Conservation (phyloP, 768 basidiomycete genomes). For the Tubosaeta brunneosetosa region DNA sequence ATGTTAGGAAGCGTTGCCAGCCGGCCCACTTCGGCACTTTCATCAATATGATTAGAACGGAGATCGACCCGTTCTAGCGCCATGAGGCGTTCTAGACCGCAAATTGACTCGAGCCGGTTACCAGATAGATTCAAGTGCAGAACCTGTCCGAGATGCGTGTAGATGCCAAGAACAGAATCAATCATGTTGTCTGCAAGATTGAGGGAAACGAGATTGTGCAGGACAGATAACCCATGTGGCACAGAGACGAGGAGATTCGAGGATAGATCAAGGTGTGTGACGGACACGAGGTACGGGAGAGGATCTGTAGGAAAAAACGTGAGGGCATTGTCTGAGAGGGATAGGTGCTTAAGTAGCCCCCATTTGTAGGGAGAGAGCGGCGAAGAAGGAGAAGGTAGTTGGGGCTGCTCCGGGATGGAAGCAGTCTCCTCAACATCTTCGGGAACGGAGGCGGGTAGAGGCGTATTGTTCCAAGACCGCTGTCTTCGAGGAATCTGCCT, state of each 20-base stretch:
- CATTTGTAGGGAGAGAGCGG: conserved; percentile 60
- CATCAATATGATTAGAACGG: conserved; percentile 72
- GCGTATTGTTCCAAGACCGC: conserved; percentile 45
- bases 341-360: conserved; percentile 72
- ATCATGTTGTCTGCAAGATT: conserved; percentile 98
- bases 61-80: conserved; percentile 85
- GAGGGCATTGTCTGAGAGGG: conserved; percentile 72
- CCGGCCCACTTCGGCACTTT: conserved; percentile 80
- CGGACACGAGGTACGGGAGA: conserved; percentile 61
- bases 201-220: conserved; percentile 82
- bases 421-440: conserved; percentile 40
- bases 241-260: conserved; percentile 87
- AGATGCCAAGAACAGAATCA: conserved; percentile 88
- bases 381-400: conserved; percentile 24
- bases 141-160: conserved; percentile 73
- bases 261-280: conserved; percentile 85
- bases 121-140: conserved; percentile 72
- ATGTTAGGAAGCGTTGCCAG: conserved; percentile 78
- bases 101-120: conserved; percentile 92
- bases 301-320: conserved; percentile 72
- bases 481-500: conserved; percentile 43
- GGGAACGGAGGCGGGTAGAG: conserved; percentile 53
- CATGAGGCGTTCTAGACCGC: conserved; percentile 85
- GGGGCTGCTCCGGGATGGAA: conserved; percentile 16
- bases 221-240: conserved; percentile 66